Evolutionary conservation across 2,329 filamentous ascomycete genomes (phyloP).

Genomic region (Biscogniauxia marginata): DNA sequence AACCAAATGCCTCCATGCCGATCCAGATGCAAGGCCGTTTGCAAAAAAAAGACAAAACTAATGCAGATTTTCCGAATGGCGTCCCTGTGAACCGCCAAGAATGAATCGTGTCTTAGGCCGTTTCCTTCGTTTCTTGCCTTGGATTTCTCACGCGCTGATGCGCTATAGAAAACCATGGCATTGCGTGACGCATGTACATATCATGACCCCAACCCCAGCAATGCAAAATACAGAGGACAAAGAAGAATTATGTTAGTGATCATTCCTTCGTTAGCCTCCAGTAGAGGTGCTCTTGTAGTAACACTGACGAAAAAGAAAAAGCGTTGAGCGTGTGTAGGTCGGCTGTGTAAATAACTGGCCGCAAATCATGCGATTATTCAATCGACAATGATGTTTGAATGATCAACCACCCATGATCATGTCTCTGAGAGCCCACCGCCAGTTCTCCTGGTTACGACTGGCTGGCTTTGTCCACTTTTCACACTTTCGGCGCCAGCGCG

Average conservation of each 20-base stretch:
- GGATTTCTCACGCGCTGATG: neutral
- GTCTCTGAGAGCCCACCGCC: conserved; percentile 76
- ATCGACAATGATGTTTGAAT: neutral
- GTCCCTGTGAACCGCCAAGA: neutral
- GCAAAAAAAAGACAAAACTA: neutral
- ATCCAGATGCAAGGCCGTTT: neutral
- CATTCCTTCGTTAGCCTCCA: neutral
- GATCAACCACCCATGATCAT: conserved; percentile 43
- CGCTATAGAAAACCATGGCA: neutral
- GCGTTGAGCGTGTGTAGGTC: neutral
- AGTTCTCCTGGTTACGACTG: conserved; percentile 56
- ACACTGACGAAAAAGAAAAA: neutral
- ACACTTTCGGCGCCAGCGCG: conserved; percentile 84
- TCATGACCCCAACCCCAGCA: neutral
- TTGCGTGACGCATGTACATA: neutral
- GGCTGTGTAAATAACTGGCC: neutral
- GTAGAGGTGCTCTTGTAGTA: neutral
- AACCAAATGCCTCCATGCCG: neutral
- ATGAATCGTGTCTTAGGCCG: neutral
- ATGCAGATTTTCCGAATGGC: neutral
- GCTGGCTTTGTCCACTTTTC: conserved; percentile 74
- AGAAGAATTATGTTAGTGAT: neutral
- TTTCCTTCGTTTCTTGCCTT: neutral
- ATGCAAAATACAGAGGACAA: neutral
- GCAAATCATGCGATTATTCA: neutral